Base-by-base conservation (phyloP, 495 filamentous ascomycete genomes). In the Aspergillus ostianus region DNA sequence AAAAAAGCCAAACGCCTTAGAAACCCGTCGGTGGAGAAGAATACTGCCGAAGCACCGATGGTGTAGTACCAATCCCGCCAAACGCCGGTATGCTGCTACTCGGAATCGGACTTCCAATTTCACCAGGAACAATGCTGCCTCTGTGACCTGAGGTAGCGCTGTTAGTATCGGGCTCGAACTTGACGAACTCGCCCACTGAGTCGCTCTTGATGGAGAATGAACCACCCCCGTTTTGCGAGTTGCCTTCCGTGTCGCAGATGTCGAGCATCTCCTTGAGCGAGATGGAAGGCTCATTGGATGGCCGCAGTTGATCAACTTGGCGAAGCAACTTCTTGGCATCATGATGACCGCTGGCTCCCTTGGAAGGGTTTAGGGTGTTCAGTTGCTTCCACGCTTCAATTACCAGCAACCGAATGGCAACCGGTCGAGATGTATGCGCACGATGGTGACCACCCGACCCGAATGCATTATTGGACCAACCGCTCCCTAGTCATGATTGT, bases 231-330 rank as follows among this genome's bases (percentile, higher is more conserved):
- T 98, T 98, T 51, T 88, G 83, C 0, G 77, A 67, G 65, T 90
- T 95, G 58, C 94, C 94, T 68, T 94, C 88, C 2, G 93, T 95
- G 61, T 97, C 93, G 71, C 90, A 93, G 57, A 96, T 90, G 51
- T 91, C 88, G n/a, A 92, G 79, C 71, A 98, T 80, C 62, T 96
- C 92, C 29, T 84, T 76, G 53, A 89, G 77, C 3, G 77, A 76
- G 58, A 94, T 83, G 0, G 82, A 72, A 2, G 82, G 73, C 46
- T 91, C 87, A 45, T 70, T 73, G 0, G 78, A 62, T 21, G 81
- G 73, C 32, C 82, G 85, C 41, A 85, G 72, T 49, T 80, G 68
- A 30, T 90, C 85, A 13, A 96, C 79, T 54, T 88, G 87, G 5
- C 77, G 77, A 52, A 88, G 84, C 52, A 97, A 80, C 17, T 75